phyloP scores from a whole-genome alignment of 2,329 filamentous ascomycete species.

The Cadophora sp. region DNA sequence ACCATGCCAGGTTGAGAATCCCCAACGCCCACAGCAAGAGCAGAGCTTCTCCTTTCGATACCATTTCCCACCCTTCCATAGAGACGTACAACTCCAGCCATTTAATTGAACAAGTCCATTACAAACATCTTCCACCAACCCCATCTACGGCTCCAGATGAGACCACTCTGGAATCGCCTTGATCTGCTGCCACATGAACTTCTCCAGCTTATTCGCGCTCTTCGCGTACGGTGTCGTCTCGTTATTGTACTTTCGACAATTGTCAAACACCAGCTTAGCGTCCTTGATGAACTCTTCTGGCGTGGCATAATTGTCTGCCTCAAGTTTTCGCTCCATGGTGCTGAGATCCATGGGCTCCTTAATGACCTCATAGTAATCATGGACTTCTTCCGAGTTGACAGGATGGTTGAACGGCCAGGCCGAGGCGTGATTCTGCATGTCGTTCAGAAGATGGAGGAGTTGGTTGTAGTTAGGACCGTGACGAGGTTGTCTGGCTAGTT shows the following conservation, averaged over 20 bases:
- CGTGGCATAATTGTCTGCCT: constrained; percentile 88
- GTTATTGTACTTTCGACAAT: constrained; percentile 96
- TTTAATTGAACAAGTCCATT: not conserved
- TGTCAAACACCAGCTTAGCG: constrained; percentile 88
- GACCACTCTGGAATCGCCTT: constrained; percentile 94
- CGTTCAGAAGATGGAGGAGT: constrained; percentile 89
- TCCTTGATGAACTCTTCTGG: constrained; percentile 94
- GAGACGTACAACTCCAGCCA: not conserved
- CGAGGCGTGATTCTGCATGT: constrained; percentile 90
- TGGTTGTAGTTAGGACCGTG: constrained; percentile 97
- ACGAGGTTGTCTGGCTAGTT: constrained; percentile 89
- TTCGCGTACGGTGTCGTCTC: constrained; percentile 96
- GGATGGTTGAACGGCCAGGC: constrained; percentile 96
- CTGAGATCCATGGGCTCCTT: constrained; percentile 96
- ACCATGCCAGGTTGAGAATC: not conserved
- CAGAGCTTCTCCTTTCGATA: not conserved
- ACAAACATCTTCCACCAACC: not conserved
- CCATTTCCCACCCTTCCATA: not conserved
- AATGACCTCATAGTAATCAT: constrained; percentile 99
- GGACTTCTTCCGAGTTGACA: constrained; percentile 93
- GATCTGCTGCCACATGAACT: constrained; percentile 95
- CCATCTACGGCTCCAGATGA: constrained; percentile 44
- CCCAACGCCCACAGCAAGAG: not conserved
- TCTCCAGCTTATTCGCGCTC: constrained; percentile 89
- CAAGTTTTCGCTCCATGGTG: constrained; percentile 95